A percentile compares a stretch with the other conserved stretches of the same genome.
Evolutionary conservation across 208 protist species (phyloP).

Genomic region (Leishmania gerbilli): DNA sequence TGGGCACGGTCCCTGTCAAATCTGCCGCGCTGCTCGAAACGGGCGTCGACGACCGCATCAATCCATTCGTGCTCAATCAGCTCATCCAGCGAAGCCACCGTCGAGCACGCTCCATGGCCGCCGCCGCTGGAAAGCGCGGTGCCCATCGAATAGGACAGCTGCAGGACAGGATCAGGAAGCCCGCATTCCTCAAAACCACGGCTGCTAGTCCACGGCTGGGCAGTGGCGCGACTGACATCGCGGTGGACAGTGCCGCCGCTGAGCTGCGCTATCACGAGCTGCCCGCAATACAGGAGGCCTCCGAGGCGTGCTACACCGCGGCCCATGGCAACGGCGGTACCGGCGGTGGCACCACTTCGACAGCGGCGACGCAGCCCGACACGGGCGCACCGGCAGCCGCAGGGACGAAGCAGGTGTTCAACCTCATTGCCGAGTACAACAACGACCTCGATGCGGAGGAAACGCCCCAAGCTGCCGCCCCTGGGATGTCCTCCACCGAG

Average conservation of each 20-base stretch:
- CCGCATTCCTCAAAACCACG: background rate
- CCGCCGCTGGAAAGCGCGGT: constrained; percentile 6
- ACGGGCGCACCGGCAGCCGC: background rate
- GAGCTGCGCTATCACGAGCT: constrained; percentile 29
- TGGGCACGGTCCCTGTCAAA: constrained; percentile 1
- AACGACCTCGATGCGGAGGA: background rate
- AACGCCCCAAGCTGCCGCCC: background rate
- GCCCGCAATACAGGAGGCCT: constrained; percentile 21
- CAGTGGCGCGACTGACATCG: background rate
- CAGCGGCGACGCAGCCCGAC: background rate
- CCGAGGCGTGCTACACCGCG: constrained; percentile 4
- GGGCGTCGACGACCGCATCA: constrained; percentile 33
- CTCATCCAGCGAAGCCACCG: constrained; percentile 23
- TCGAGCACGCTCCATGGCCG: background rate
- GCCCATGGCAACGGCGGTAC: background rate
- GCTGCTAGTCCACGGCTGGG: background rate
- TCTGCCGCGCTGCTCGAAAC: constrained; percentile 26
- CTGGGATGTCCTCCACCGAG: constrained; percentile 22
- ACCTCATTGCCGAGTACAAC: constrained; percentile 22
- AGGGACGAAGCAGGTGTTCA: background rate
- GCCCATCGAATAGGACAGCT: background rate
- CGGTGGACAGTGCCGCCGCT: background rate
- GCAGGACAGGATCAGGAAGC: background rate
- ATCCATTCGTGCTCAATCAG: constrained; percentile 19
- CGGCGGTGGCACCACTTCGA: background rate